A percentile compares a stretch with the other conserved stretches of the same genome.
Conservation (phyloP, 257 asterid genomes). For the Ilex aquifolium region DNA sequence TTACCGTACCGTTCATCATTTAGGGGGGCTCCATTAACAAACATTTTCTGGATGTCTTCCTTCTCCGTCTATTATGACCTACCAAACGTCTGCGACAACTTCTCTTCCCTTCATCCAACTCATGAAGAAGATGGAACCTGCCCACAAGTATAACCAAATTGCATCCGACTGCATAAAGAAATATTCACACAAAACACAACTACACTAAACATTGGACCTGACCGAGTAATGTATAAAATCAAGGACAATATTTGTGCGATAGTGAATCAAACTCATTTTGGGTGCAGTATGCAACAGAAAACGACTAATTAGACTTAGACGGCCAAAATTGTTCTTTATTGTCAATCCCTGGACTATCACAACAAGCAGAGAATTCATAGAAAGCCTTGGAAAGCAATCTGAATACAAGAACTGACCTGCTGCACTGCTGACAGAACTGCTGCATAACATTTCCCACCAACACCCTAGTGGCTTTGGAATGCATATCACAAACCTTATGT, state of each 20-base stretch:
- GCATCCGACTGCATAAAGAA: constrained; percentile 1
- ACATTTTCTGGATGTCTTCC: constrained; percentile 86
- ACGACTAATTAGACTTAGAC: neutral
- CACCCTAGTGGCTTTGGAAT: constrained; percentile 73
- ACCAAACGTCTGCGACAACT: constrained; percentile 95
- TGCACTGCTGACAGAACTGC: constrained; percentile 94
- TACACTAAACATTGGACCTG: too few relatives aligned
- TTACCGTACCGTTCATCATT: constrained; percentile 60
- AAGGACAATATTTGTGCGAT: too few relatives aligned
- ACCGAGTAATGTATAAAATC: too few relatives aligned
- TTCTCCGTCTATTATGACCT: constrained; percentile 78
- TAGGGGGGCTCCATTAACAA: constrained; percentile 30
- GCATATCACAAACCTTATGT: constrained; percentile 85
- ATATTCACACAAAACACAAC: neutral
- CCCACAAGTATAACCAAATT: constrained; percentile 9
- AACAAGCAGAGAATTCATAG: too few relatives aligned
- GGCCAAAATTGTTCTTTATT: too few relatives aligned
- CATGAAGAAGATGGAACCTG: constrained; percentile 87
- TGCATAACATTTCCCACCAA: constrained; percentile 75
- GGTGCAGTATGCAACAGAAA: neutral
- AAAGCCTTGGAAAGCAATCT: too few relatives aligned
- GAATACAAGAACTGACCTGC: constrained; percentile 49
- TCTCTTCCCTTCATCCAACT: constrained; percentile 92
- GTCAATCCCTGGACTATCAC: too few relatives aligned
- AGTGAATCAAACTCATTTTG: neutral